A percentile compares a stretch with the other conserved stretches of the same genome.
Conservation (phyloP, 345 rosid genomes). For the Cardiospermum halicacabum region DNA sequence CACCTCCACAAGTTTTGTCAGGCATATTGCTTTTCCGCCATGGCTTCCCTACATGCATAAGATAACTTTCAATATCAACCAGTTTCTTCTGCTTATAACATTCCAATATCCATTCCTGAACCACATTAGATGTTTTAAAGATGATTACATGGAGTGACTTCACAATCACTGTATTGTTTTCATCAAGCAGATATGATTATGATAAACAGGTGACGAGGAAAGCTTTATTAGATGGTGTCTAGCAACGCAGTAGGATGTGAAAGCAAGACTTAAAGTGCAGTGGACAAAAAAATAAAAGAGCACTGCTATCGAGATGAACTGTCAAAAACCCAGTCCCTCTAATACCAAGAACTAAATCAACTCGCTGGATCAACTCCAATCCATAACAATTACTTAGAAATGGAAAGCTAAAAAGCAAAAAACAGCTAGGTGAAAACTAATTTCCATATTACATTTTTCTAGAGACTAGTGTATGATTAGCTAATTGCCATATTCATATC, state of each 20-base stretch:
- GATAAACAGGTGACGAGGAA: background rate
- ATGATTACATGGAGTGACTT: background rate
- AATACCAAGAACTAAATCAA: too few species aligned
- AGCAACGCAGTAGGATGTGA: background rate
- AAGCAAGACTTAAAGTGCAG: background rate
- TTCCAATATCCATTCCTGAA: constrained; percentile 81
- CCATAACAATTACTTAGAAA: too few species aligned
- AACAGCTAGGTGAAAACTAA: too few species aligned
- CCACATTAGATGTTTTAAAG: constrained; percentile 16
- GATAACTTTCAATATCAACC: constrained; percentile 70
- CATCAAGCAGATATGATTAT: background rate
- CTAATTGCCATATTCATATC: background rate
- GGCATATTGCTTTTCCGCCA: constrained; percentile 52
- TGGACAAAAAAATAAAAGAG: too few species aligned
- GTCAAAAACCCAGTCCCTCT: too few species aligned
- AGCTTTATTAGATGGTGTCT: background rate
- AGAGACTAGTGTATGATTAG: background rate
- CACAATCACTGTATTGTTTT: background rate
- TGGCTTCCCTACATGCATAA: constrained; percentile 88
- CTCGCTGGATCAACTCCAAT: too few species aligned
- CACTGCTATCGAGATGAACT: too few species aligned
- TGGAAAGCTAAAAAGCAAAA: too few species aligned
- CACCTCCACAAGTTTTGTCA: constrained; percentile 37
- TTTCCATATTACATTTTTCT: too few species aligned
- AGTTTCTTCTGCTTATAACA: constrained; percentile 64